phyloP scores from a whole-genome alignment of 352 stramenopile species.

The Phytophthora lateralis region DNA sequence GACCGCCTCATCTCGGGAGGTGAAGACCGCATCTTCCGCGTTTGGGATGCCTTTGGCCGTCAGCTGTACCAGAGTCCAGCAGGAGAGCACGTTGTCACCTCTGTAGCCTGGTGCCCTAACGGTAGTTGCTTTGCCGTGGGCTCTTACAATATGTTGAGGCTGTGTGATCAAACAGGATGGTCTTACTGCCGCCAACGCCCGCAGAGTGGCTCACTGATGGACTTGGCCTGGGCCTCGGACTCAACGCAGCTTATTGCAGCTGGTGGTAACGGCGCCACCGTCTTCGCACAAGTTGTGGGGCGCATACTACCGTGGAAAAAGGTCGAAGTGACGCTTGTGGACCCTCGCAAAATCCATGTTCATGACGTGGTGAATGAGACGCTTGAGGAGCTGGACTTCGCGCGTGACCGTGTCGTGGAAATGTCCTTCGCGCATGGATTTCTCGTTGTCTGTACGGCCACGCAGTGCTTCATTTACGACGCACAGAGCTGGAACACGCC shows the following conservation, averaged over 20 bases:
- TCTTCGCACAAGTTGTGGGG: conserved; percentile 92
- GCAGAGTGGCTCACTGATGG: conserved; percentile 85
- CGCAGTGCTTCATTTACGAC: conserved; percentile 94
- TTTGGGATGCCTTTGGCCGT: conserved; percentile 93
- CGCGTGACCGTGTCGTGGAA: conserved; percentile 91
- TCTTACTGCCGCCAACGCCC: conserved; percentile 87
- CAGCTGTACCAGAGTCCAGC: conserved; percentile 88
- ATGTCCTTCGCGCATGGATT: conserved; percentile 92
- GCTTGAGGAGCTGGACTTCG: conserved; percentile 92
- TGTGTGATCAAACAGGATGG: conserved; percentile 95
- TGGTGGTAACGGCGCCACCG: conserved; percentile 84
- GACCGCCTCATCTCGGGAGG: conserved; percentile 92
- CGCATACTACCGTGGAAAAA: conserved; percentile 89
- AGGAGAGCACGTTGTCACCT: conserved; percentile 91
- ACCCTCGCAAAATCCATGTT: conserved; percentile 89
- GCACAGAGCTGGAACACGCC: conserved; percentile 93
- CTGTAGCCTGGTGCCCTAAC: conserved; percentile 91
- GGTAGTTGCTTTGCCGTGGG: conserved; percentile 92
- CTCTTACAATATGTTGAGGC: conserved; percentile 91
- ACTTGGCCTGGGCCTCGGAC: conserved; percentile 90
- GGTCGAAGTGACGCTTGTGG: conserved; percentile 84
- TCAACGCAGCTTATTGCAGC: conserved; percentile 91
- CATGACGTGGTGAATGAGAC: conserved; percentile 91
- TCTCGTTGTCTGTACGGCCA: conserved; percentile 92
- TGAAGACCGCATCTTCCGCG: conserved; percentile 93